Conservation (phyloP, 2,329 filamentous ascomycete species). For the Aureobasidium leucospermi region DNA sequence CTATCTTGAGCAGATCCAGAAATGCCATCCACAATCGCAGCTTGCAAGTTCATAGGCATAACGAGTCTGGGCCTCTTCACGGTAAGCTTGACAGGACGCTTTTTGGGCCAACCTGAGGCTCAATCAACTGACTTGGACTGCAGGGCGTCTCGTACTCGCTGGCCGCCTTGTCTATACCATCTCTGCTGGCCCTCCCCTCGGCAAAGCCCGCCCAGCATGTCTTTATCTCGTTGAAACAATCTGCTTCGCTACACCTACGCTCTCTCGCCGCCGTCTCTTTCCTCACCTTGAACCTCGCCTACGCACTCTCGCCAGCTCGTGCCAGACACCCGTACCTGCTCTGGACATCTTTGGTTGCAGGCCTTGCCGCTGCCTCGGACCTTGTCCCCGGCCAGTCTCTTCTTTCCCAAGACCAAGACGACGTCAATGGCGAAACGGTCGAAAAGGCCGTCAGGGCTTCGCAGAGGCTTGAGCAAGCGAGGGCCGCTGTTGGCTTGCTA, state of each 20-base stretch:
- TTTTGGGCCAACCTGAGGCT: neutral
- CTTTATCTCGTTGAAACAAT: conserved; percentile 57
- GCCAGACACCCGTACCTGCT: conserved; percentile 82
- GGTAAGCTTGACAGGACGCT: conserved; percentile 46
- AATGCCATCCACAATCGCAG: conserved; percentile 52
- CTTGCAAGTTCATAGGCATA: conserved; percentile 89
- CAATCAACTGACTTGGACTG: conserved; percentile 9
- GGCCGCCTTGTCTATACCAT: conserved; percentile 68
- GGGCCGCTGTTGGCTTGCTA: conserved; percentile 34
- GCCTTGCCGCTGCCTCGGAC: conserved; percentile 8
- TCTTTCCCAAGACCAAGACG: conserved; percentile 29
- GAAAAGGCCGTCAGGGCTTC: conserved; percentile 37
- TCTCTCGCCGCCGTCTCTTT: conserved; percentile 62
- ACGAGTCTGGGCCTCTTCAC: conserved; percentile 82
- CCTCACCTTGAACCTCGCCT: conserved; percentile 69
- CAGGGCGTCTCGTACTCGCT: conserved; percentile 87
- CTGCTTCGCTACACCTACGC: conserved; percentile 58
- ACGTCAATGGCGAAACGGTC: conserved; percentile 45
- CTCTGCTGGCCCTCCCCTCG: conserved; percentile 72
- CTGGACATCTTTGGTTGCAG: conserved; percentile 59
- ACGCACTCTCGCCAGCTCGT: conserved; percentile 63
- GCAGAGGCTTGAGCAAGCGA: conserved; percentile 35
- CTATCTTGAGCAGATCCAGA: neutral
- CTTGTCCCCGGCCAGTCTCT: conserved; percentile 21
- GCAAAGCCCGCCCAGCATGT: conserved; percentile 63